Evolutionary conservation across 192 early-diverging fungal genomes (phyloP).

Genomic region (Backusella australiensis): DNA sequence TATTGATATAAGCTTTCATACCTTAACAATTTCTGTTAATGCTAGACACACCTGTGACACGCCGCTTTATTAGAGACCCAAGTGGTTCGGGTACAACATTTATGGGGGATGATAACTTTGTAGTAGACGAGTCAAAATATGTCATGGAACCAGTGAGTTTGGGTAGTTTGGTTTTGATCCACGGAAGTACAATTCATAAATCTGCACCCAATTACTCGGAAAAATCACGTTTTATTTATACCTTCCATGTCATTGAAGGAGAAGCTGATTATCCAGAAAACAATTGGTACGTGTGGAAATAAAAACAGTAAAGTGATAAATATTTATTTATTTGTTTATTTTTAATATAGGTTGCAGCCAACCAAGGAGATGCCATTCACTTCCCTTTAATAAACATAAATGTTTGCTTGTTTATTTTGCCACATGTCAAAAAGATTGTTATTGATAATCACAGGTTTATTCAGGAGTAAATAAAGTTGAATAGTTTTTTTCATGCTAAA

Average conservation of each 20-base stretch:
- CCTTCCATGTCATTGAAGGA: constrained; percentile 93
- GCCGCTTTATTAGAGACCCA: constrained; percentile 63
- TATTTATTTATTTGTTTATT: constrained; percentile 1
- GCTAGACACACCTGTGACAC: constrained; percentile 51
- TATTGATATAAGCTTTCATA: neutral
- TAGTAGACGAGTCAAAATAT: constrained; percentile 50
- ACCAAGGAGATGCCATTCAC: constrained; percentile 8
- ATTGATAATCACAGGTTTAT: neutral
- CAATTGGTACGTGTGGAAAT: constrained; percentile 68
- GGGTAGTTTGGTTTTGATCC: constrained; percentile 84
- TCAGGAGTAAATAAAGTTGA: neutral
- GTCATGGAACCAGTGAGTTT: constrained; percentile 56
- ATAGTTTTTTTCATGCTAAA: neutral
- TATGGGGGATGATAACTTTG: constrained; percentile 42
- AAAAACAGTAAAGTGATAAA: neutral
- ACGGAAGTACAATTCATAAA: constrained; percentile 83
- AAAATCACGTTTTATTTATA: constrained; percentile 88
- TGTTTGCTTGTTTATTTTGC: neutral
- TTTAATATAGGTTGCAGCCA: constrained; percentile 19
- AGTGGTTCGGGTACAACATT: constrained; percentile 58
- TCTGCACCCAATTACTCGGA: constrained; percentile 76
- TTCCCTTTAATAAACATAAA: constrained; percentile 2
- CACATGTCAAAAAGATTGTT: neutral
- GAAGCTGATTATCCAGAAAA: constrained; percentile 60
- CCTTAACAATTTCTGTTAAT: neutral